These are phyloP conservation scores for Trypanosoma mega DNA, from an alignment of 208 protist genomes.

Conservation along the genomic window DNA sequence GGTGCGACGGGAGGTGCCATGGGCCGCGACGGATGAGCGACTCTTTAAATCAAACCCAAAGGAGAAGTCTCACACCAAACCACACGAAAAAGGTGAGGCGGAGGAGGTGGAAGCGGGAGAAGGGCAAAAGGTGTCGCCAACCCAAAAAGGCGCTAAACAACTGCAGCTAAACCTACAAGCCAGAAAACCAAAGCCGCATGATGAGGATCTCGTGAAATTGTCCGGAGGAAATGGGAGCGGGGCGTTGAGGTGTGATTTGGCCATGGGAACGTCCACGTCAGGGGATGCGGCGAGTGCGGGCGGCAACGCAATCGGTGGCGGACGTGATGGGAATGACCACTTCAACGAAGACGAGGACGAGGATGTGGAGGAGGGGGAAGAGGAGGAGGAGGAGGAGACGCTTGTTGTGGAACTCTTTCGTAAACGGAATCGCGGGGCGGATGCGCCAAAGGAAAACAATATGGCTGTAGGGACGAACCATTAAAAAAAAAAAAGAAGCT, in stretches of 20 bases:
- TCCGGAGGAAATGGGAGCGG: no score
- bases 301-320: background rate
- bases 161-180: background rate
- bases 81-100: no score
- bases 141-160: background rate
- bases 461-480: background rate
- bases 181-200: no score
- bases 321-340: background rate
- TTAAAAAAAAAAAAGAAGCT: conserved; percentile 1
- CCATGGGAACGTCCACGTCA: background rate
- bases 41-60: no score
- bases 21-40: conserved; percentile 66
- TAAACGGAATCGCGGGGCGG: conserved; percentile 3
- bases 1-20: conserved; percentile 54
- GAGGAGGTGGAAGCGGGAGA: background rate
- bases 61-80: no score
- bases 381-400: conserved; percentile 12
- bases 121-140: background rate
- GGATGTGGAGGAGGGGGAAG: conserved; percentile 6
- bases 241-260: no score
- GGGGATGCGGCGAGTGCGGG: background rate
- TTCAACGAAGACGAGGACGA: background rate
- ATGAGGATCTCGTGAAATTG: no score
- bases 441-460: background rate
- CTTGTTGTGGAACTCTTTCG: conserved; percentile 1